Evolutionary conservation across 2,329 filamentous ascomycete species (phyloP).

Genomic region (Emmonsiellopsis sp.): DNA sequence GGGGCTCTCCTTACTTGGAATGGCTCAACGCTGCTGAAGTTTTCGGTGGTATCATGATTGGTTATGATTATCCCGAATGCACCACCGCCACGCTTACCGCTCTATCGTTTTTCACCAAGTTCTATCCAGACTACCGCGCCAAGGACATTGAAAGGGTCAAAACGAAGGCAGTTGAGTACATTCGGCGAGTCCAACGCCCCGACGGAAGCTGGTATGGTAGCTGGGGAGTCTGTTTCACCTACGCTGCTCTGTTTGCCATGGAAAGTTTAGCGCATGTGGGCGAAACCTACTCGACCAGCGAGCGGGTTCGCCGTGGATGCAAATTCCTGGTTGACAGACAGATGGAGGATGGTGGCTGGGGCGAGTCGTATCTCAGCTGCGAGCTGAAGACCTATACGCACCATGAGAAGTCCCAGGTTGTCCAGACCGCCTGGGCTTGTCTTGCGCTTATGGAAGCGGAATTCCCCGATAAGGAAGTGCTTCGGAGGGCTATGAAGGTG

Average conservation of each 20-base stretch:
- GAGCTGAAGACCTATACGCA: slow-evolving; percentile 67
- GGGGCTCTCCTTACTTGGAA: slow-evolving; percentile 70
- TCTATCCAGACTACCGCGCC: slow-evolving; percentile 71
- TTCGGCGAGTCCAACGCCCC: slow-evolving; percentile 63
- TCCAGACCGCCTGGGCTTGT: slow-evolving; percentile 87
- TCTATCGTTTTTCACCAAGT: slow-evolving; percentile 67
- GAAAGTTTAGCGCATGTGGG: slow-evolving; percentile 75
- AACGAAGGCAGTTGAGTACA: slow-evolving; percentile 65
- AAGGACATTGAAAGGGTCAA: slow-evolving; percentile 68
- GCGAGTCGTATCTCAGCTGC: slow-evolving; percentile 82
- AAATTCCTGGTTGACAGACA: slow-evolving; percentile 80
- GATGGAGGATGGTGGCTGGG: slow-evolving; percentile 87
- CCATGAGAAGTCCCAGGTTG: slow-evolving; percentile 75
- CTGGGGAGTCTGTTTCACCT: slow-evolving; percentile 98
- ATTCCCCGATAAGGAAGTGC: slow-evolving; percentile 63
- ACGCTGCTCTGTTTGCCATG: slow-evolving; percentile 91
- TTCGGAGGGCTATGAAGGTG: slow-evolving; percentile 66
- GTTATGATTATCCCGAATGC: slow-evolving; percentile 97
- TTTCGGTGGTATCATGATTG: slow-evolving; percentile 95
- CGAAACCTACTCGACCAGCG: slow-evolving; percentile 68
- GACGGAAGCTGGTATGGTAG: slow-evolving; percentile 97
- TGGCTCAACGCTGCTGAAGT: slow-evolving; percentile 91
- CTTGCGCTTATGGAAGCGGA: slow-evolving; percentile 73
- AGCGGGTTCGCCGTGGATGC: slow-evolving; percentile 63
- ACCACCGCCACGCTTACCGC: slow-evolving; percentile 91